Percentiles rank a stretch among this genome's conserved stretches.
Evolutionary conservation across 805 yeast species (phyloP).

Genomic region (Wickerhamomyces canadensis): DNA sequence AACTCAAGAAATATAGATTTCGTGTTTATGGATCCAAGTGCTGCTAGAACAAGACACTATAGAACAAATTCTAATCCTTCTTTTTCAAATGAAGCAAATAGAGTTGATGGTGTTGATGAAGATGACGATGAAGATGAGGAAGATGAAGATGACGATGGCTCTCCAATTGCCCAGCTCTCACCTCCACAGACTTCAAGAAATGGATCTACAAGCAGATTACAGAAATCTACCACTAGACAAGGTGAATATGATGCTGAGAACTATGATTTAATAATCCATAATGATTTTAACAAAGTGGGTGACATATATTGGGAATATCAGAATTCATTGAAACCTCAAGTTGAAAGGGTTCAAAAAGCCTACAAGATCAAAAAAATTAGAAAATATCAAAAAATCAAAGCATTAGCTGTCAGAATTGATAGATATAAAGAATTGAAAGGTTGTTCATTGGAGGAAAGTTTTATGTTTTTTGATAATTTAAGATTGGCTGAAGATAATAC

Average conservation of each 20-base stretch:
- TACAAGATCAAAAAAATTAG: conserved; percentile 31
- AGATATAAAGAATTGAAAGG: conserved; percentile 25
- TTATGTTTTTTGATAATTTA: conserved; percentile 26
- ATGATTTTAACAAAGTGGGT: conserved; percentile 26
- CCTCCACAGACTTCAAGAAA: conserved; percentile 12
- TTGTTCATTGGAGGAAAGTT: conserved; percentile 23
- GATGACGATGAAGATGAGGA: conserved; percentile 10
- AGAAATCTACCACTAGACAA: conserved; percentile 18
- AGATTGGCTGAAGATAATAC: conserved; percentile 25
- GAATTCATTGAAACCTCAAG: conserved; percentile 27
- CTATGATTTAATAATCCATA: conserved; percentile 26
- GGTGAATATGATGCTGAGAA: conserved; percentile 24
- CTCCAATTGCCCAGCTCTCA: conserved; percentile 15
- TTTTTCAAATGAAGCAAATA: conserved; percentile 7
- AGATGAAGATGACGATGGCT: conserved; percentile 12
- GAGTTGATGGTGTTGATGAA: conserved; percentile 9
- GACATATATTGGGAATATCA: conserved; percentile 29
- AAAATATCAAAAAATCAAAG: conserved; percentile 32
- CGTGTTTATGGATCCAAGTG: conserved; percentile 26
- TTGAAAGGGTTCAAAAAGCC: conserved; percentile 28
- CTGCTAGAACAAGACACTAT: conserved; percentile 19
- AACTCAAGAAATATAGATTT: conserved; percentile 24
- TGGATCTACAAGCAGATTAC: conserved; percentile 12
- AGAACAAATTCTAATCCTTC: conserved; percentile 12
- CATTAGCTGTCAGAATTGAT: conserved; percentile 30